Percentiles rank a stretch among this genome's conserved stretches.
These are phyloP conservation scores for Paspalum vaginatum DNA, from an alignment of 176 grass and related monocot species.

Conservation along the genomic window DNA sequence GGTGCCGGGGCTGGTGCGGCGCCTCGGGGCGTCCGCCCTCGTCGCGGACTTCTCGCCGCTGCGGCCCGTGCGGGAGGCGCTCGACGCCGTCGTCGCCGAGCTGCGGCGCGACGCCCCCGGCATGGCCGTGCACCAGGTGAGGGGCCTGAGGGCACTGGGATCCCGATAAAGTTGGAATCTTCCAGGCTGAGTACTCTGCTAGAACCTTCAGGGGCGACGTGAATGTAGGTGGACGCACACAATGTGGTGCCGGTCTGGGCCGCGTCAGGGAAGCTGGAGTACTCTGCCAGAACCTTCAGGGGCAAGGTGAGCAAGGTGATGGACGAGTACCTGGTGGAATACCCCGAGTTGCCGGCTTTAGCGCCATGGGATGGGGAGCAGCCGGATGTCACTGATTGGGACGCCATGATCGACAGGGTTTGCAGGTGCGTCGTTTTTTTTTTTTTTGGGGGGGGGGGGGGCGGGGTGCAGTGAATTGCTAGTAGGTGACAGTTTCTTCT, in stretches of 20 bases:
- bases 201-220: background rate
- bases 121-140: slow-evolving; percentile 67
- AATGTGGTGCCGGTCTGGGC: slow-evolving; percentile 83
- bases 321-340: slow-evolving; percentile 78
- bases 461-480: background rate
- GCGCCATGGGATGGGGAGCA: slow-evolving; percentile 53
- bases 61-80: slow-evolving; percentile 55
- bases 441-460: too few relatives aligned
- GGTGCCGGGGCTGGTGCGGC: slow-evolving; percentile 58
- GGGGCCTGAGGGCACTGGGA: slow-evolving; percentile 6
- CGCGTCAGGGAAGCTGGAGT: slow-evolving; percentile 78
- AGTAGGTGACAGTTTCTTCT: background rate
- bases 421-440: slow-evolving; percentile 43
- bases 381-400: slow-evolving; percentile 63
- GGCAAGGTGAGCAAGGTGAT: slow-evolving; percentile 67
- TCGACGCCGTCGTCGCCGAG: slow-evolving; percentile 54
- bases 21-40: slow-evolving; percentile 65
- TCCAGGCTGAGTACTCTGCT: background rate
- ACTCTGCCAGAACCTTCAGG: slow-evolving; percentile 78
- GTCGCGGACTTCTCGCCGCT: slow-evolving; percentile 88
- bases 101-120: slow-evolving; percentile 25
- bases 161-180: background rate
- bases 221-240: slow-evolving; percentile 75
- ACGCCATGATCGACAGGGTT: slow-evolving; percentile 53
- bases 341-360: slow-evolving; percentile 42